Evolutionary conservation across 305 asterid genomes (phyloP).

Genomic region (Fraxinus baroniana): DNA sequence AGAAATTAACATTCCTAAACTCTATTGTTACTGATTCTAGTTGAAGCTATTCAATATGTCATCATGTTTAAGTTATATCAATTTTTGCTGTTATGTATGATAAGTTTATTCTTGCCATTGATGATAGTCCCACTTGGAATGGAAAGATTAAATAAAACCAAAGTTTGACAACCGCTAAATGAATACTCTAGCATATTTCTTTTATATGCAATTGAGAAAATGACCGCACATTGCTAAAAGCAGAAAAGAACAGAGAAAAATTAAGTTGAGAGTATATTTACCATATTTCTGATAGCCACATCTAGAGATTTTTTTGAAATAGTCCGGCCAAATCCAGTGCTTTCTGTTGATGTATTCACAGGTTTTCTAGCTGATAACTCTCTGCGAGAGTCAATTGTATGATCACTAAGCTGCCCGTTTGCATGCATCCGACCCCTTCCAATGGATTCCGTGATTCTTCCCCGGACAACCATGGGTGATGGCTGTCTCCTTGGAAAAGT

Average conservation of each 20-base stretch:
- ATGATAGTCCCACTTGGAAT: not conserved
- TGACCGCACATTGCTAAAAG: not conserved
- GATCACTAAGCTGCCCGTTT: conserved; percentile 51
- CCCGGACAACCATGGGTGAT: conserved; percentile 75
- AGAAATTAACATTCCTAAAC: not conserved
- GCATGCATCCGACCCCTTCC: conserved; percentile 60
- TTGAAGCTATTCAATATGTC: not conserved
- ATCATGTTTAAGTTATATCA: not conserved
- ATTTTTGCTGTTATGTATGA: not conserved
- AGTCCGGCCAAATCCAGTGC: conserved; percentile 81
- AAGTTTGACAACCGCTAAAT: not conserved
- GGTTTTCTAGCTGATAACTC: conserved; percentile 68
- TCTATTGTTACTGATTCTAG: not conserved
- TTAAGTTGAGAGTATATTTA: conserved; percentile 30
- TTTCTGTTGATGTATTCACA: conserved; percentile 67
- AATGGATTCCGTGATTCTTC: conserved; percentile 68
- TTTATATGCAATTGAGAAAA: not conserved
- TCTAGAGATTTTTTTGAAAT: conserved; percentile 92
- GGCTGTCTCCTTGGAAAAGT: conserved; percentile 58
- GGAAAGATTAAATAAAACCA: not conserved
- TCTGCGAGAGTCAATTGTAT: conserved; percentile 52
- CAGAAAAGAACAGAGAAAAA: conserved; percentile 8
- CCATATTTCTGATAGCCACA: conserved; percentile 94
- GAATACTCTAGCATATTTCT: not conserved
- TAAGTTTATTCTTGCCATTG: not conserved